Percentiles rank a stretch among this genome's conserved stretches.
phyloP scores from a whole-genome alignment of 192 early-diverging fungal genomes.

The Gamsiella multidivaricata region DNA sequence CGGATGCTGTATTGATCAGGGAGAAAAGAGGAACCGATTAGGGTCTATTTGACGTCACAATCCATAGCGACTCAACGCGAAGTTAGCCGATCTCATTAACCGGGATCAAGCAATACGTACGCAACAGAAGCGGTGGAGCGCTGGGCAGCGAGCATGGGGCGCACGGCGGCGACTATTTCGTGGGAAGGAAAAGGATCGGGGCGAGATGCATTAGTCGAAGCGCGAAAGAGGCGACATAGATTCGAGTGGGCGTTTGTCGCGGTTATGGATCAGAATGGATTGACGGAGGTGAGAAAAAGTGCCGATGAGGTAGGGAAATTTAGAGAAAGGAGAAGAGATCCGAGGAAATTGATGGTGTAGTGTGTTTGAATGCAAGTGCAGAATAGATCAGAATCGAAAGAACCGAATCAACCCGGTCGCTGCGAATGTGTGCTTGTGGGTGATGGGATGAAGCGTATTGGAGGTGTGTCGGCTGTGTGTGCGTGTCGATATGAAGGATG shows the following conservation, averaged over 20 bases:
- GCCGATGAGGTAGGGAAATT: neutral
- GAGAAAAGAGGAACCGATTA: neutral
- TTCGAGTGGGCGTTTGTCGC: neutral
- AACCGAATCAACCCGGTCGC: conserved; percentile 6
- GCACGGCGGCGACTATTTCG: conserved; percentile 52
- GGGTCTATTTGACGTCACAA: conserved; percentile 2
- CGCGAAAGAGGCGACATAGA: neutral
- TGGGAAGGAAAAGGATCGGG: neutral
- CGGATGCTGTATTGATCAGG: conserved; percentile 39
- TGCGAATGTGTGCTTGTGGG: too few relatives aligned
- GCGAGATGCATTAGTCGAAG: neutral
- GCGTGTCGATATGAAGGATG: neutral
- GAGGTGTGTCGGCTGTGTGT: neutral
- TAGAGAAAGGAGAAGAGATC: neutral
- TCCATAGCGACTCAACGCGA: neutral
- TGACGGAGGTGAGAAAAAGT: neutral
- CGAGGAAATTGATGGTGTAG: too few relatives aligned
- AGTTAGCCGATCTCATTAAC: neutral
- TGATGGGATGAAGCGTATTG: too few relatives aligned
- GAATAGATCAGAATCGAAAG: neutral
- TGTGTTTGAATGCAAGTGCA: neutral
- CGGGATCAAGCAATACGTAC: conserved; percentile 22
- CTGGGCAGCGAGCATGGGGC: conserved; percentile 54
- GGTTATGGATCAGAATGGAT: neutral
- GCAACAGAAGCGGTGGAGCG: conserved; percentile 54